Percentiles rank a stretch among this genome's conserved stretches.
Conservation (phyloP, 768 basidiomycete genomes). For the Pleurotus sapidus region DNA sequence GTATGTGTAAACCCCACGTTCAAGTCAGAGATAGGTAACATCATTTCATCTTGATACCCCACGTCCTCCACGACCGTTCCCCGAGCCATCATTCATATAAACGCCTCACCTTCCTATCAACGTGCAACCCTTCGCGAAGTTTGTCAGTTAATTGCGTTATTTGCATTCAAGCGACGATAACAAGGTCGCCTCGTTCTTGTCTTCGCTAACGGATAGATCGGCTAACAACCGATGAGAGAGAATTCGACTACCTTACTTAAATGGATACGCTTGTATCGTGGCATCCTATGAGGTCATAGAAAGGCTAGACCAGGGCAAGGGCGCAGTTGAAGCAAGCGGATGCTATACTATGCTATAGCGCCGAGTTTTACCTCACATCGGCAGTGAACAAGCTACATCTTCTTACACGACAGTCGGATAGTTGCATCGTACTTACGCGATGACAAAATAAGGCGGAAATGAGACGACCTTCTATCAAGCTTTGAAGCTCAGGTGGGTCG, state of each 20-base stretch:
- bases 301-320: slow-evolving; percentile 7
- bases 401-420: background rate
- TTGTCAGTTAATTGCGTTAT: background rate
- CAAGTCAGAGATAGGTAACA: no score
- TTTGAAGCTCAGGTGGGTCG: no score
- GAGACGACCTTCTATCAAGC: background rate
- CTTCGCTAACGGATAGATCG: background rate
- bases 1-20: no score
- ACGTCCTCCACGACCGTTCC: background rate
- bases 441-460: background rate
- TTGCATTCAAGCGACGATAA: background rate
- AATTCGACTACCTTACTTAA: no score
- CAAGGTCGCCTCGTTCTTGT: background rate
- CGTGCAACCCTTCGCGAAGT: background rate
- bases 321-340: background rate
- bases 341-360: no score
- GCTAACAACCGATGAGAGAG: background rate
- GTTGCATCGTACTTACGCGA: background rate
- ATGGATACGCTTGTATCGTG: background rate
- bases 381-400: no score
- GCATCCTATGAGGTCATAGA: background rate
- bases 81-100: background rate
- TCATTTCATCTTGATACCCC: no score
- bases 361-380: background rate
- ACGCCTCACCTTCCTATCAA: background rate